A percentile compares a stretch with the other conserved stretches of the same genome.
Evolutionary conservation across 78 protist species (phyloP).

Genomic region (Neovahlkampfia damariscottae): DNA sequence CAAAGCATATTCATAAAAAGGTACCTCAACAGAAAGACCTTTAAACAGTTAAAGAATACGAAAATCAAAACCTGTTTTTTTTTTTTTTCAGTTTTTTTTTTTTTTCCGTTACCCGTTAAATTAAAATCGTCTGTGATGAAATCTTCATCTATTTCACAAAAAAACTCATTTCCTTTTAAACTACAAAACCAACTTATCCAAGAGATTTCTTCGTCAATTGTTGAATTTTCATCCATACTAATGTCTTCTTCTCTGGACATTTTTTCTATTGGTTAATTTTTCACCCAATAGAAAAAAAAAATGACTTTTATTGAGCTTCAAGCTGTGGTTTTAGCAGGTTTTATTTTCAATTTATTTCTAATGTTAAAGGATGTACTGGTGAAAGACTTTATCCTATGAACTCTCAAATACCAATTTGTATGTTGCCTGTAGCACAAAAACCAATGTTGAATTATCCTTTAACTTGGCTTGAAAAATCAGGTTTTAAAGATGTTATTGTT

Average conservation of each 20-base stretch:
- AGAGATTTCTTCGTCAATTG: slow-evolving; percentile 37
- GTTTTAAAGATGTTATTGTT: neutral
- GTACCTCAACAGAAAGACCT: slow-evolving; percentile 67
- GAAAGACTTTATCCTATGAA: neutral
- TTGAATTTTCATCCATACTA: slow-evolving; percentile 12
- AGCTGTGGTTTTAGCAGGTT: too few species aligned
- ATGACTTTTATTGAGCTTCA: neutral
- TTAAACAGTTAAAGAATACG: too few species aligned
- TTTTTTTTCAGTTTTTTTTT: too few species aligned
- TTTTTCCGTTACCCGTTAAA: too few species aligned
- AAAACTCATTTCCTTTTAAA: slow-evolving; percentile 64
- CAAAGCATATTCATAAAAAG: slow-evolving; percentile 75
- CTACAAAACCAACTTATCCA: slow-evolving; percentile 64
- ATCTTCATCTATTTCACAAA: slow-evolving; percentile 60
- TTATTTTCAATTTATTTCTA: neutral
- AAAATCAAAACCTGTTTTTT: too few species aligned
- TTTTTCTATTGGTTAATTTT: neutral
- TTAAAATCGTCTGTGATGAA: slow-evolving; percentile 75
- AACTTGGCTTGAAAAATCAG: neutral
- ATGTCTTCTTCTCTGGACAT: neutral
- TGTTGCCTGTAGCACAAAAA: neutral
- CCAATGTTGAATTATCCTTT: neutral
- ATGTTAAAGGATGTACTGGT: neutral
- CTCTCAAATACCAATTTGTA: neutral
- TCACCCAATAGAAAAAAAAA: neutral